Evolutionary conservation across 208 protist species (phyloP), one percentile per base, ranked within the genome.

Genomic region (Leishmania gerbilli): DNA sequence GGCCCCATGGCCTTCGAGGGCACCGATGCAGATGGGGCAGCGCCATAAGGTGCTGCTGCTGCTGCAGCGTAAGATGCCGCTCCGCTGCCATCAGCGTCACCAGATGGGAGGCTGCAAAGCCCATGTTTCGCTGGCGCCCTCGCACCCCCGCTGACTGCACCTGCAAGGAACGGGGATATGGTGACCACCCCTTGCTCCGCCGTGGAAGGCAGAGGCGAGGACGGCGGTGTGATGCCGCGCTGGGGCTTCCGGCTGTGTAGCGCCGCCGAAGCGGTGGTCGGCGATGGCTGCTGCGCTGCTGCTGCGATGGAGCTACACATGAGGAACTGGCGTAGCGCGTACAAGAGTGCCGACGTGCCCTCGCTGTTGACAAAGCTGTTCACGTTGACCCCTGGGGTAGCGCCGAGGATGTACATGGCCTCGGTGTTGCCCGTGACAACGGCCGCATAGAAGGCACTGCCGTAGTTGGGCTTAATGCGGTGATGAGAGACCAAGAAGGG

Each of bases 391-490:
- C 58, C 65, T 17, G 55, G 47, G 17, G 85, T 74, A 55, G 64
- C 47, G 37, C 79, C 76, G 47, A 91, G 81, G 7, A 85, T 31
- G 62, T 74, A 31, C 64, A 85, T 71, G 37, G 83, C 86, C 2
- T 56, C 74, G 37, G 78, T 42, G 83, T 89, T 83, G 56, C 83
- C 77, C 17, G 34, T 21, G 27, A 37, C 74, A 5, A 92, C 89
- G 24, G 89, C 86, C 49, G 83, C 79, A 31, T 74, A 84, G 51
- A 92, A 87, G 21, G 84, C 68, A 21, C 72, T 72, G 45, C 89
- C 86, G 71, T 90, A 87, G 72, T 92, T 92, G 24, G 86, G 81
- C 1, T 74, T 62, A 21, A 92, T 86, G 49, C 86, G 88, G 34
- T 62, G 76, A 42, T 79, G 76, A 5, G 79, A 65, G 19, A 79